Conservation (phyloP, 495 filamentous ascomycete genomes). For the Xylaria sp. region DNA sequence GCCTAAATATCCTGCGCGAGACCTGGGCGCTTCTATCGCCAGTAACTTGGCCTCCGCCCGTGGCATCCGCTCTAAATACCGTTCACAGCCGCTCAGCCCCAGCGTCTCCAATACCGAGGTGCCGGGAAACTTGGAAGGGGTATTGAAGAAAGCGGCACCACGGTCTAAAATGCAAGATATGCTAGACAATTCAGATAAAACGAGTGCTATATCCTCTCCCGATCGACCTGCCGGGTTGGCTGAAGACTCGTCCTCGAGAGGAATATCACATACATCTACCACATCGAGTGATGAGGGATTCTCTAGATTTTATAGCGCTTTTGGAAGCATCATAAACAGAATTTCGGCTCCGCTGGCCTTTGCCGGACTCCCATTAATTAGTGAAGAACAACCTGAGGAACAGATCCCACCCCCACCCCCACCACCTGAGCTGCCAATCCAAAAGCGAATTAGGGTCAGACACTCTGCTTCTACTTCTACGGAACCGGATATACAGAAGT, state of each 20-base stretch:
- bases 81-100: constrained; percentile 69
- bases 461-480: constrained; percentile 42
- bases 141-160: constrained; percentile 56
- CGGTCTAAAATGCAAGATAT: constrained; percentile 48
- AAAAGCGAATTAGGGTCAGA: constrained; percentile 50
- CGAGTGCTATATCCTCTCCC: constrained; percentile 46
- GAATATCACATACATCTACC: constrained; percentile 29
- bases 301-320: constrained; percentile 85
- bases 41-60: constrained; percentile 89
- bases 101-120: constrained; percentile 77
- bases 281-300: constrained; percentile 75
- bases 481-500: constrained; percentile 76
- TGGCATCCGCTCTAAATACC: constrained; percentile 77
- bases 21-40: constrained; percentile 83
- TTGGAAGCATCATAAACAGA: constrained; percentile 79
- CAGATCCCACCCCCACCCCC: constrained; percentile 35
- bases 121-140: constrained; percentile 71
- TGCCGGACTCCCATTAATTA: constrained; percentile 80
- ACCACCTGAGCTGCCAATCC: constrained; percentile 41
- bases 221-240: constrained; percentile 34
- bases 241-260: constrained; percentile 34
- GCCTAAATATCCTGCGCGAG: constrained; percentile 64
- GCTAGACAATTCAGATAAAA: constrained; percentile 49
- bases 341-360: constrained; percentile 91
- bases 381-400: constrained; percentile 54